Base-by-base conservation (phyloP, 768 basidiomycete genomes). In the Vishniacozyma victoriae region DNA sequence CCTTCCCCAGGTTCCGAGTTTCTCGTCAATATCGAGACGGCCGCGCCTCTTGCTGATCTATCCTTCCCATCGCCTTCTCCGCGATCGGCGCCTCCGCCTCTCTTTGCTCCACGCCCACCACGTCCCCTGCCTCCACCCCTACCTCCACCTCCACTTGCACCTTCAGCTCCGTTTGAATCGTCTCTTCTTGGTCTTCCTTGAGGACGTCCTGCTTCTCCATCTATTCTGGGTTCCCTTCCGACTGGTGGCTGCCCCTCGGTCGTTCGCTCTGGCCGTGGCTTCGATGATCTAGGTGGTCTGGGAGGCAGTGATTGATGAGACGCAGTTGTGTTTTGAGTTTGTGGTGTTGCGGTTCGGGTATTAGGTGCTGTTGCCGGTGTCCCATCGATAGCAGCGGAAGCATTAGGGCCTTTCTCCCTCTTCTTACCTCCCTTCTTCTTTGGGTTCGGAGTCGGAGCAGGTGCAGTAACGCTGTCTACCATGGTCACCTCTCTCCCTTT, bases 401-500 rank as follows among this genome's bases (percentile, higher is more conserved):
- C 15, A 36, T 31, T 14, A 39, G 22, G 14, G 39, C 41, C 44
- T 46, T 47, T 49, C 55, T 55, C 49, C 43, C 50, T 35, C 39
- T 36, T 23, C 45, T 42, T 35, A 35, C 48, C 12, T 37, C 51
- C 11, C 18, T 24, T 16, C 35, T 37, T 5, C 35, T 27, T 37
- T 37, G 15, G 6, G 18, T n/a, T 33, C 29, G 37, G 48, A 15
- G 48, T 19, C 3, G 43, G n/a, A 6, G 31, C 11, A 22, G 48
- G 16, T 2, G 16, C 31, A 26, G 12, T 35, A 33, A 9, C 24
- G 12, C 54, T 16, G 3, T 50, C 33, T 25, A 45, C 38, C 39
- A 60, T 45, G 20, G 38, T 50, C 19, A 64, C 60, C 9, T 55
- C 57, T 23, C 65, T 35, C 3, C 65, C 65, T 41, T 62, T 61